phyloP scores from a whole-genome alignment of 2,329 filamentous ascomycete genomes.

The Diaporthe humulicola region DNA sequence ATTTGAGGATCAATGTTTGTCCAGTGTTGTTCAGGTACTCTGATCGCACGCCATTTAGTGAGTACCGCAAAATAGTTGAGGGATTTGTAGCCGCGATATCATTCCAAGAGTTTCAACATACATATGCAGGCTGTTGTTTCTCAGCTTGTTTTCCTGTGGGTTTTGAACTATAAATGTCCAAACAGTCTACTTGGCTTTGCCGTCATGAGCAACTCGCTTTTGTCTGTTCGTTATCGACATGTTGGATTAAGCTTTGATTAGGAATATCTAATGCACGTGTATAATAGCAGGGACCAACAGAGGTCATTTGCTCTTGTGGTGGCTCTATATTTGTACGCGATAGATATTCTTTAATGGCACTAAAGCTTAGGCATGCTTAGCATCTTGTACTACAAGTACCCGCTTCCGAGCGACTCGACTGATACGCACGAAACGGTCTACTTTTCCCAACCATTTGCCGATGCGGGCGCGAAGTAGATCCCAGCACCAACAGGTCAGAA shows the following conservation, averaged over 20 bases:
- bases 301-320: neutral
- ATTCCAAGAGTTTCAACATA: neutral
- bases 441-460: too few relatives aligned
- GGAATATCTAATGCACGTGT: neutral
- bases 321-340: neutral
- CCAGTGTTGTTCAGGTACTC: neutral
- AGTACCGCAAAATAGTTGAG: neutral
- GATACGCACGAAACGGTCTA: too few relatives aligned
- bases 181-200: neutral
- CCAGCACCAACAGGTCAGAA: too few relatives aligned
- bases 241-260: neutral
- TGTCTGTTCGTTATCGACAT: neutral
- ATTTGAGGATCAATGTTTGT: neutral
- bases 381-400: too few relatives aligned
- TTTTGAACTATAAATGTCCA: neutral
- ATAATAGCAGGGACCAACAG: neutral
- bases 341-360: neutral
- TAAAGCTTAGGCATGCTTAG: too few relatives aligned
- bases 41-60: neutral
- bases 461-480: too few relatives aligned
- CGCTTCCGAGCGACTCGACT: too few relatives aligned
- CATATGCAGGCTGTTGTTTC: neutral
- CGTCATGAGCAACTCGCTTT: neutral
- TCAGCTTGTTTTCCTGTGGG: neutral
- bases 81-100: neutral